These are phyloP conservation scores for Calonectria leucothoes DNA, from an alignment of 2,329 filamentous ascomycete genomes.

Conservation along the genomic window DNA sequence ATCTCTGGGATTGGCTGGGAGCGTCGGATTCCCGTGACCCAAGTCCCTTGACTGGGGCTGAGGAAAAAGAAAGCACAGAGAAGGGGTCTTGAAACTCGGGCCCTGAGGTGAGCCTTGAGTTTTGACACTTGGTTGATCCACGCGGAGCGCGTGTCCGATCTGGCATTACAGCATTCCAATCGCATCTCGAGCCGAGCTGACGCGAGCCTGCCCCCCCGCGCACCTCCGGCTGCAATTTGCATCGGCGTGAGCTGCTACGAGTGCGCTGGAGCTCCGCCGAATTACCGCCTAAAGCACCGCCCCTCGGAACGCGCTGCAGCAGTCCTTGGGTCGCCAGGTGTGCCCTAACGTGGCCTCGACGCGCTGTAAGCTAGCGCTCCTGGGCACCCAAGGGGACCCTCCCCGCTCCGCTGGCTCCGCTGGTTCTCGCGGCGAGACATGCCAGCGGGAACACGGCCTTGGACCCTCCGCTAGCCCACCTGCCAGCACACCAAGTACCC, in stretches of 20 bases:
- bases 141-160: background rate
- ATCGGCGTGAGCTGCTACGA: conserved; percentile 6
- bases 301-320: conserved; percentile 28
- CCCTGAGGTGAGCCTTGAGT: background rate
- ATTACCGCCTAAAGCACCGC: background rate
- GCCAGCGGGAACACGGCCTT: conserved; percentile 23
- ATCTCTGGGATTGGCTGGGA: conserved; percentile 35
- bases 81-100: background rate
- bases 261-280: conserved; percentile 22
- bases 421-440: conserved; percentile 31
- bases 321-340: background rate
- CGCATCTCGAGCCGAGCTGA: conserved; percentile 6
- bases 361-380: conserved; percentile 6
- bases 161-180: background rate
- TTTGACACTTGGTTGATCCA: background rate
- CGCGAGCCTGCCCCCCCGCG: background rate
- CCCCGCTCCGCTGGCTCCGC: conserved; percentile 31
- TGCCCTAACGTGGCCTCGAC: conserved; percentile 19
- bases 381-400: conserved; percentile 16
- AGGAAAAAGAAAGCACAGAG: conserved; percentile 10
- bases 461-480: conserved; percentile 12
- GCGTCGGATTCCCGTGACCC: conserved; percentile 13
- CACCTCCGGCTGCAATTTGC: background rate
- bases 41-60: conserved; percentile 5
- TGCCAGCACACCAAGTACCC: conserved; percentile 29